A percentile compares a stretch with the other conserved stretches of the same genome.
Conservation (phyloP, 148 eudicot genomes). For the Rhododendron mucronatum region DNA sequence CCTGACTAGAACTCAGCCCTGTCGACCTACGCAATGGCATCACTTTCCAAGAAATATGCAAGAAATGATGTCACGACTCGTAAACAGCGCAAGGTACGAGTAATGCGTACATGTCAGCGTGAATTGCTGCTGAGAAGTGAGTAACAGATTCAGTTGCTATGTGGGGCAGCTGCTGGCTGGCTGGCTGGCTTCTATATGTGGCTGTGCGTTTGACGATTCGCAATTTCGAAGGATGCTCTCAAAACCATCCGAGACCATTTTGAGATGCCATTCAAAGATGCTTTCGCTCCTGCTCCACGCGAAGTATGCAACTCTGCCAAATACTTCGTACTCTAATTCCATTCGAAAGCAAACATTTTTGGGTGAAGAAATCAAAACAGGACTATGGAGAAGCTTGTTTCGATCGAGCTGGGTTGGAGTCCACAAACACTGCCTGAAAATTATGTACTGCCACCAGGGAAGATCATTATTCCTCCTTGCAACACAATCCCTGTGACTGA, state of each 20-base stretch:
- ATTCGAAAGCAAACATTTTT: neutral
- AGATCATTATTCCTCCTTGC: conserved; percentile 14
- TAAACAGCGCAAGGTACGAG: neutral
- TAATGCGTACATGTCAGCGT: no score
- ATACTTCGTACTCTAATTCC: neutral
- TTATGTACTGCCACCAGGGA: conserved; percentile 31
- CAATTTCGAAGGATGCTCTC: neutral
- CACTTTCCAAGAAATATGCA: neutral
- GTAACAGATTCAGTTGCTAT: neutral
- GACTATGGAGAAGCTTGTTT: conserved; percentile 31
- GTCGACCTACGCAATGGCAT: neutral
- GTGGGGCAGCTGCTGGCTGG: neutral
- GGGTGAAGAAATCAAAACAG: neutral
- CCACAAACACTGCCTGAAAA: conserved; percentile 27
- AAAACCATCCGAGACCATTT: no score
- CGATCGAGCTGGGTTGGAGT: conserved; percentile 29
- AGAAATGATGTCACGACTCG: neutral
- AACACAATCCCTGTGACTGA: conserved; percentile 29
- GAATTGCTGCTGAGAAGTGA: no score
- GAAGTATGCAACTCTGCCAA: no score
- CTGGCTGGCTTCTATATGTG: no score
- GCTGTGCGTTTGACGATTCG: neutral
- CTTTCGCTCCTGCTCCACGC: no score
- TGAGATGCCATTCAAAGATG: no score
- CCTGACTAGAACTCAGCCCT: neutral